These are phyloP conservation scores for Dacryopinax primogenitus DNA, from an alignment of 768 basidiomycete species.

Conservation along the genomic window DNA sequence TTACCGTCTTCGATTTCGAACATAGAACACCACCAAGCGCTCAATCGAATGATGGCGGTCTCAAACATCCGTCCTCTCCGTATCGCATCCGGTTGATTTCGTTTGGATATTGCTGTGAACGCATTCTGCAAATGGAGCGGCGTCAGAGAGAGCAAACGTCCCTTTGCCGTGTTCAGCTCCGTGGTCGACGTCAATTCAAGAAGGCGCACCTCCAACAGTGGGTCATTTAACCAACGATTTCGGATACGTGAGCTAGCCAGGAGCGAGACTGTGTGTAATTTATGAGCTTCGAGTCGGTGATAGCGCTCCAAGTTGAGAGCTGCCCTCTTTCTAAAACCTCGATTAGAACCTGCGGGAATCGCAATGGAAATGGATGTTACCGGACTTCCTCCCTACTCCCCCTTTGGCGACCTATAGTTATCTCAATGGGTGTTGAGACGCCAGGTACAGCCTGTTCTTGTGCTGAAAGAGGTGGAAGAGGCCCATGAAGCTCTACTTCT, in stretches of 20 bases:
- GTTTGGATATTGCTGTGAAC: constrained; percentile 70
- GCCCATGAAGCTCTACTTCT: constrained; percentile 47
- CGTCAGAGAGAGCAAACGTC: constrained; percentile 73
- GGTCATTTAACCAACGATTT: constrained; percentile 76
- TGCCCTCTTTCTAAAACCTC: constrained; percentile 37
- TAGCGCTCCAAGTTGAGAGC: constrained; percentile 49
- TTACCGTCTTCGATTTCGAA: constrained; percentile 50
- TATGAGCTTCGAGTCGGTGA: constrained; percentile 68
- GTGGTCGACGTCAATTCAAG: background rate
- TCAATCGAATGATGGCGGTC: constrained; percentile 55
- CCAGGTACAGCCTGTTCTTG: background rate
- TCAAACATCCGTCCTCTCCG: constrained; percentile 84
- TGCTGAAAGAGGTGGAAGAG: background rate
- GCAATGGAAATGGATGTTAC: constrained; percentile 26
- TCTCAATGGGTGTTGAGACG: constrained; percentile 39
- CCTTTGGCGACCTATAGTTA: constrained; percentile 40
- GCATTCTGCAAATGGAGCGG: constrained; percentile 69
- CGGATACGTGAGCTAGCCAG: constrained; percentile 60
- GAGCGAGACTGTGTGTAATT: constrained; percentile 74
- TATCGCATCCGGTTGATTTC: constrained; percentile 62
- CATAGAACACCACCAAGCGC: constrained; percentile 68
- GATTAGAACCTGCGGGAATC: constrained; percentile 31
- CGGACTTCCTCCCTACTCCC: constrained; percentile 13
- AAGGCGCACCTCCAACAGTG: constrained; percentile 64
- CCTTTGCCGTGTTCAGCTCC: constrained; percentile 37